Evolutionary conservation across 176 grass and related monocot genomes (phyloP).

Genomic region (Oryza longistaminata): DNA sequence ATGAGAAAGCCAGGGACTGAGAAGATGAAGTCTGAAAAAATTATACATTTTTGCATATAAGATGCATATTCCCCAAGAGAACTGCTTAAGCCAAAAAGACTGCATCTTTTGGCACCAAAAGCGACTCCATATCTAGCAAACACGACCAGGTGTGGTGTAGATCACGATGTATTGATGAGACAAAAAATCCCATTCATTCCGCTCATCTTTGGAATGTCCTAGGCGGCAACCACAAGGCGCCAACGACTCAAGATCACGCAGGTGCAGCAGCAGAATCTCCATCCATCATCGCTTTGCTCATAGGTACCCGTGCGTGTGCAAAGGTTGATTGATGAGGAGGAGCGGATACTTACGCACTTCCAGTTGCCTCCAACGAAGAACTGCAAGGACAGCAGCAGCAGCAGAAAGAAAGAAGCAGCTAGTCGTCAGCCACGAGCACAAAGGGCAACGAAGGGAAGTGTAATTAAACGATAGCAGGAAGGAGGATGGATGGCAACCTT

Average conservation of each 20-base stretch:
- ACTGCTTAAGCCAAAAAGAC: neutral
- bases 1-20: neutral
- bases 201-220: conserved; percentile 23
- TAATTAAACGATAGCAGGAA: neutral
- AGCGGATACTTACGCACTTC: conserved; percentile 87
- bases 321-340: conserved; percentile 9
- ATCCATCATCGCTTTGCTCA: neutral
- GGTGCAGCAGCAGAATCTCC: conserved; percentile 18
- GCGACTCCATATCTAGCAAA: neutral
- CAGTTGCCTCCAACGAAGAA: conserved; percentile 99
- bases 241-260: neutral
- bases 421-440: neutral
- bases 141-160: neutral
- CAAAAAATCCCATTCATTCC: conserved; percentile 26
- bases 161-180: conserved; percentile 28
- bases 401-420: neutral
- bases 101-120: neutral
- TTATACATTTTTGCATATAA: neutral
- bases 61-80: neutral
- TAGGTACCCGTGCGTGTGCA: neutral
- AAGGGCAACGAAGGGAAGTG: neutral
- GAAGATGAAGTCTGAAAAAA: neutral
- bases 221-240: conserved; percentile 26
- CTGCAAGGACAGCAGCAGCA: conserved; percentile 42
- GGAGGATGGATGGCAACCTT: conserved; percentile 48